Percentiles rank a stretch among this genome's conserved stretches.
Conservation (phyloP, 768 basidiomycete genomes). For the Amanita inopinata region DNA sequence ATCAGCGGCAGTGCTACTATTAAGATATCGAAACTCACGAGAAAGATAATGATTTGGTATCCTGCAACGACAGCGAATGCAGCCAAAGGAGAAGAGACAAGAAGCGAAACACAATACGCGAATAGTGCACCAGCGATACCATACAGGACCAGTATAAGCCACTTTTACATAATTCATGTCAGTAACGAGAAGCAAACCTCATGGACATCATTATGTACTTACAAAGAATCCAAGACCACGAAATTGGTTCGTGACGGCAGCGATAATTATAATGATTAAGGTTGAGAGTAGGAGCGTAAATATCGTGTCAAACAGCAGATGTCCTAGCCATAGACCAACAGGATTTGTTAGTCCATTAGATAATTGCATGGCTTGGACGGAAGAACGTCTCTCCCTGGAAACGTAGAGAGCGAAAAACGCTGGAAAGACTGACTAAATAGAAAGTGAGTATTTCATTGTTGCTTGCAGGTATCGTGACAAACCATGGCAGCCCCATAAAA, state of each 20-base stretch:
- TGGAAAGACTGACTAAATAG: constrained; percentile 56
- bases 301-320: constrained; percentile 64
- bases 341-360: constrained; percentile 68
- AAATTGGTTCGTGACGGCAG: constrained; percentile 49
- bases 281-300: constrained; percentile 51
- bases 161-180: constrained; percentile 29
- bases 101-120: constrained; percentile 53
- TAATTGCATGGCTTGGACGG: constrained; percentile 76
- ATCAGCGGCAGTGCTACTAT: neutral
- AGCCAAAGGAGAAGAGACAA: constrained; percentile 55
- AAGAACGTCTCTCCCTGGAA: constrained; percentile 57
- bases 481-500: constrained; percentile 74
- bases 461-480: constrained; percentile 12
- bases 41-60: constrained; percentile 63
- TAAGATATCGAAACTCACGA: constrained; percentile 34
- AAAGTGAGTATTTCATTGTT: neutral
- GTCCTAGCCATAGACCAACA: constrained; percentile 68
- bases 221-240: constrained; percentile 60
- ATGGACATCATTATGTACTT: constrained; percentile 16
- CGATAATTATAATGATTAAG: constrained; percentile 54
- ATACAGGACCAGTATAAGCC: constrained; percentile 63
- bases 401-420: constrained; percentile 78
- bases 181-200: constrained; percentile 2
- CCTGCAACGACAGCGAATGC: constrained; percentile 68
- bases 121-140: constrained; percentile 61